Base-by-base conservation (phyloP, 2,329 filamentous ascomycete species). In the Drechslera avenae region DNA sequence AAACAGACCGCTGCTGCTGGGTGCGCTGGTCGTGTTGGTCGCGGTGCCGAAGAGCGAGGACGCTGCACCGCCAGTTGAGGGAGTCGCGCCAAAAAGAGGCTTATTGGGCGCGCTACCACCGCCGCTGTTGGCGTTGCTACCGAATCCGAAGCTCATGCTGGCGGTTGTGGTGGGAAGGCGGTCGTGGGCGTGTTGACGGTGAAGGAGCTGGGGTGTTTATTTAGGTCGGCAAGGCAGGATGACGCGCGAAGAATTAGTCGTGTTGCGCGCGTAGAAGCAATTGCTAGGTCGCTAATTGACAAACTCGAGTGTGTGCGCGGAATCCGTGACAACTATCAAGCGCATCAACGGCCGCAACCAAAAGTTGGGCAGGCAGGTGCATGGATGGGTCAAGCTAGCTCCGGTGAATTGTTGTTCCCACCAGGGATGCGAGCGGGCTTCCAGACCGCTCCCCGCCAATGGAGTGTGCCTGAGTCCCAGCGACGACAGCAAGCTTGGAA, bases 121-220 rank as follows among this genome's bases (percentile, higher is more conserved):
- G 36, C 42, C 50, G 36, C 32, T 52, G 37, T 50, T 57, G 46
- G 42, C 54, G 50, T 49, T 42, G 44, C 43, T 40, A 47, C 74
- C 75, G 43, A 76, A 80, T 16, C 52, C 35, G 37, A 48, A 52
- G 44, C 37, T 42, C 49, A 68, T 71, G 40, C 52, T 57, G 51
- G 57, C 37, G 56, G 48, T 55, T 33, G 54, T 39, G n/a, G 46
- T 46, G 23, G 39, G 39, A 5, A 43, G 39, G 23, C 52, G 50
- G 46, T 46, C 46, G 53, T 48, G 36, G 39, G 34, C 43, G 54
- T 66, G 62, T 59, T 65, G 62, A 42, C 32, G 32, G 17, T 23
- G 30, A 23, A 17, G 5, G 39, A 47, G 37, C 35, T 28, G 33
- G n/a, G 42, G 21, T 40, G 48, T 51, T 46, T 13, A 37, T 16